Evolutionary conservation across 2,329 filamentous ascomycete species (phyloP), one percentile per base, ranked within the genome.

Genomic region (Sporothrix inflata): DNA sequence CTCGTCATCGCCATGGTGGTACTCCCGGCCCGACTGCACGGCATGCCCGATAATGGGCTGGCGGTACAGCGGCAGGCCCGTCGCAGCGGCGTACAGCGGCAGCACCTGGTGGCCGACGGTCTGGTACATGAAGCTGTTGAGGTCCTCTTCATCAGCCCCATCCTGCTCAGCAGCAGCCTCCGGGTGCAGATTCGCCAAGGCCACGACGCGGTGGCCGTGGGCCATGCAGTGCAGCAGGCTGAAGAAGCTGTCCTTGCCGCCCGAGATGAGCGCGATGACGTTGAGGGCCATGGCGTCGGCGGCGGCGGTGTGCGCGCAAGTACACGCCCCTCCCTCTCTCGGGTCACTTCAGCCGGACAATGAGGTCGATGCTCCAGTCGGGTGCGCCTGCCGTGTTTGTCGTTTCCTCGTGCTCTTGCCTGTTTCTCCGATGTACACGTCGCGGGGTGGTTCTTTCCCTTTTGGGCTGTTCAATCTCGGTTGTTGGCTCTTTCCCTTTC

Each of bases 101-200:
- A 98, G 91, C 21, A 98, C 85, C 72, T 89, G 87, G 81, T 98
- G 94, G 14, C 96, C 96, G 73, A 98, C 93, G 3, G 96, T 99
- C 84, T 99, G 96, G 85, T 98, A 99, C 96, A 99, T 99, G 89
- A 96, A 98, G 83, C 94, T 98, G 82, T 99, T 94, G 77, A 97
- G 86, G 80, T 98, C 93, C 71, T 86, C 83, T 74, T 85, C 84
- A 47, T 87, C 84, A 47, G 86, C 84, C 5, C 81, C 57, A 16
- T 34, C 24, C 16, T 40, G 19, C 38, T 21, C 19, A 6, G 24
- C 27, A 6, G 6, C 30, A 34, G 5, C 49, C 21, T 42, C 76
- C 19, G 94, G 95, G 79, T 94, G 88, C 71, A 99, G 85, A 81
- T 99, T 99, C 67, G 93, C 96, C 65, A 99, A 85, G 8, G 96